These are phyloP conservation scores for Phytophthora pinifolia DNA, from an alignment of 352 stramenopile genomes.

Conservation along the genomic window DNA sequence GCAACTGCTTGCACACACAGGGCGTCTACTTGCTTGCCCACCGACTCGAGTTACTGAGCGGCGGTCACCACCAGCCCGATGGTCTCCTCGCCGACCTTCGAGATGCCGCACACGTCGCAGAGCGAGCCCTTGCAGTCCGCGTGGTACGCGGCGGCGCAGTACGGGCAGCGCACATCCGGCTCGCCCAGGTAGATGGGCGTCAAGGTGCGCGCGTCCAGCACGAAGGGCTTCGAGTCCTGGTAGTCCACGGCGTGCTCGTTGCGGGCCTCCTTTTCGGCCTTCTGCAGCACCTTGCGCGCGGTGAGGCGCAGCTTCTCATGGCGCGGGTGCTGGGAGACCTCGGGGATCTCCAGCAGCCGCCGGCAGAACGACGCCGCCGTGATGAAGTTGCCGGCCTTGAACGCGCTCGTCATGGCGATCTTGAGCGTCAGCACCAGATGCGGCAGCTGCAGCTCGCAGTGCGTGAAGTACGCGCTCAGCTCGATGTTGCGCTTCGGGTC, in stretches of 20 bases:
- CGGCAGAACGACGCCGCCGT: slow-evolving; percentile 98
- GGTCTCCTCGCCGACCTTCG: slow-evolving; percentile 93
- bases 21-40: slow-evolving; percentile 5
- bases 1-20: slow-evolving; percentile 1
- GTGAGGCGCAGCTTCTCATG: slow-evolving; percentile 97
- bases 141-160: slow-evolving; percentile 93
- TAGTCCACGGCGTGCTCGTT: slow-evolving; percentile 99
- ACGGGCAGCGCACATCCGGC: slow-evolving; percentile 93
- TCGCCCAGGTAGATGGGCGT: slow-evolving; percentile 95
- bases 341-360: slow-evolving; percentile 97
- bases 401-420: slow-evolving; percentile 98
- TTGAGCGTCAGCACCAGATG: slow-evolving; percentile 98
- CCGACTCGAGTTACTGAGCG: slow-evolving; percentile 33
- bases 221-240: slow-evolving; percentile 96
- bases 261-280: slow-evolving; percentile 97
- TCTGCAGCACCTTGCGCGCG: slow-evolving; percentile 96
- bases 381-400: slow-evolving; percentile 99
- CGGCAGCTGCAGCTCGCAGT: slow-evolving; percentile 98
- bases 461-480: slow-evolving; percentile 98
- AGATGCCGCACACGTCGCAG: slow-evolving; percentile 94
- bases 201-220: slow-evolving; percentile 94
- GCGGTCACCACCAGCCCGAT: slow-evolving; percentile 93
- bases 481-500: slow-evolving; percentile 94
- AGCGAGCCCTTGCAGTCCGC: slow-evolving; percentile 87
- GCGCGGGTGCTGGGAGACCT: slow-evolving; percentile 88